Evolutionary conservation across 768 basidiomycete genomes (phyloP), one percentile per base, ranked within the genome.

Genomic region (Termitomyces sp.): DNA sequence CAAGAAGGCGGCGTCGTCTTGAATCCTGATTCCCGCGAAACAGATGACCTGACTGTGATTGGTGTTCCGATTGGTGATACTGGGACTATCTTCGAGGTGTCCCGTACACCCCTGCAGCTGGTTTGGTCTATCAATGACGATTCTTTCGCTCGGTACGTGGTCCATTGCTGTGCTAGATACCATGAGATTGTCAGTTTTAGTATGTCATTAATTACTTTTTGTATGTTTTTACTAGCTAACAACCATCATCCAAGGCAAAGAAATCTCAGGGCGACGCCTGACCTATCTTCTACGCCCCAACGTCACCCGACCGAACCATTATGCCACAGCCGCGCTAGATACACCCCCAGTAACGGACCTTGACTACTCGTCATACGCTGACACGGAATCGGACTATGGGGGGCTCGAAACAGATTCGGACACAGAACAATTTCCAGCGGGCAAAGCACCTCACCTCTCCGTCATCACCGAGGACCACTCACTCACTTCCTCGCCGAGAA

Each of bases 251-350:
- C 6, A 57, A 83, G 85, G 87, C 74, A 88, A 84, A 71, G 86
- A 87, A 27, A 68, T 72, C 1, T 69, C 80, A 1, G 83, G 83
- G 0, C 70, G 77, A 44, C 86, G 91, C 20, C 74, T 91, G 34
- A 93, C 91, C 4, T 87, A 91, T 69, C 83, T 94, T 50, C 79
- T 94, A 24, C 85, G 92, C 36, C 92, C 92, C 4, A 89, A 91
- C 62, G 79, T 84, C 53, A 79, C 81, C 22, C 83, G 82, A 16
- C 86, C 86, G 0, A 83, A 85, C 65, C 79, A 75, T 32, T 66
- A 67, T 34, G 76, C 78, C 1, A 64, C 70, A 18, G 66, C 71
- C 5, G 65, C 69, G 6, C 70, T 91, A 40, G 84, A 87, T 59
- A 92, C 91, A 2, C 91, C 91, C 7, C 88, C 91, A 4, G 71